Conservation (phyloP, 208 protist species). For the Acanthamoeba triangularis region DNA sequence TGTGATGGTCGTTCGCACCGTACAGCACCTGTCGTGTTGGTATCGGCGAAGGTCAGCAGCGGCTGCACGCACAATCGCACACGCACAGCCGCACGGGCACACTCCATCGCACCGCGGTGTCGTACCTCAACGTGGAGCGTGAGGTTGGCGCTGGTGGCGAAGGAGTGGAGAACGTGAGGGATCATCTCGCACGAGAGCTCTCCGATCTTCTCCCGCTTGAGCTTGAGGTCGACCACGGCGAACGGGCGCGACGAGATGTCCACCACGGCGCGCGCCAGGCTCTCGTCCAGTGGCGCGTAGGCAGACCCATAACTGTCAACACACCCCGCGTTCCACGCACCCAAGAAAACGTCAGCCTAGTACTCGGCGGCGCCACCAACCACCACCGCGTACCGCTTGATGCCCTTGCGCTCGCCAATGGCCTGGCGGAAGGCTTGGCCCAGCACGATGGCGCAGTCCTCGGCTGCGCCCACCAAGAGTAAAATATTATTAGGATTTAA, state of each 20-base stretch:
- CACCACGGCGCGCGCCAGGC: slow-evolving; percentile 90
- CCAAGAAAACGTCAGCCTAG: no score
- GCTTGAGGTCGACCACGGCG: slow-evolving; percentile 84
- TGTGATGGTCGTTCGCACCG: slow-evolving; percentile 91
- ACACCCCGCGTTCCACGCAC: no score
- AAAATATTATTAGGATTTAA: background rate
- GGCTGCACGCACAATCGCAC: background rate
- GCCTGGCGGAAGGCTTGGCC: slow-evolving; percentile 86
- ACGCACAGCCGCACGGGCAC: background rate
- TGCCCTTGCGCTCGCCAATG: slow-evolving; percentile 88
- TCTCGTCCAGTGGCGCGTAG: slow-evolving; percentile 91
- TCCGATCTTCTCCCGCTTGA: slow-evolving; percentile 89
- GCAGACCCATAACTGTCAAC: slow-evolving; percentile 83
- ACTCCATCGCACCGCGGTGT: background rate
- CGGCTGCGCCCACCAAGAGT: slow-evolving; percentile 44
- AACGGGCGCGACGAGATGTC: slow-evolving; percentile 89
- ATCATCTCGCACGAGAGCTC: slow-evolving; percentile 92
- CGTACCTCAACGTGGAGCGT: slow-evolving; percentile 90
- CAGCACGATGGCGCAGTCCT: slow-evolving; percentile 90
- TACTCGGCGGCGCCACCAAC: no score
- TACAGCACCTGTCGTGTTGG: background rate
- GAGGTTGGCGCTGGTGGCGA: slow-evolving; percentile 86
- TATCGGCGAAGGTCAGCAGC: background rate
- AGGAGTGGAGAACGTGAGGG: slow-evolving; percentile 90
- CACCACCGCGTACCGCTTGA: slow-evolving; percentile 57